Evolutionary conservation across 2,329 filamentous ascomycete species (phyloP).

Genomic region (Verticillium dahliae): DNA sequence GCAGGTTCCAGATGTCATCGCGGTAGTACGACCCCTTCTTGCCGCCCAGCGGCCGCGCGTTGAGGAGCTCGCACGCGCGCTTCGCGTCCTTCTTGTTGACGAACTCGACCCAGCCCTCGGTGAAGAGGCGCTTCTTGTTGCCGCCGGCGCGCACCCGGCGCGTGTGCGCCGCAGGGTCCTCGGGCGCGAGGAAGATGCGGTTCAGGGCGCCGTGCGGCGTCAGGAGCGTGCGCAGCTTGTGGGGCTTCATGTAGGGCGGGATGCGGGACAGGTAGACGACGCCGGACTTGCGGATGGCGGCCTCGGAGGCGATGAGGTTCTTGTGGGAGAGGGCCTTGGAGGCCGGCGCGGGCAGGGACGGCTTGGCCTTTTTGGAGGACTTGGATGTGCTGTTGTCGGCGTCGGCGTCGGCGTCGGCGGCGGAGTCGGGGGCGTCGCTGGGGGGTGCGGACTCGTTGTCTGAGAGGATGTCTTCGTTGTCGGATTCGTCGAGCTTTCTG

Average conservation of each 20-base stretch:
- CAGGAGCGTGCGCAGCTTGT: constrained; percentile 68
- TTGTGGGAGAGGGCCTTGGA: constrained; percentile 55
- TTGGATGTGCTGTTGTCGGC: constrained; percentile 6
- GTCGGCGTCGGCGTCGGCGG: constrained; percentile 22
- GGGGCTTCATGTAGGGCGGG: constrained; percentile 83
- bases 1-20: constrained; percentile 80
- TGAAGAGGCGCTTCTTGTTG: constrained; percentile 77
- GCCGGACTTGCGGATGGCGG: constrained; percentile 65
- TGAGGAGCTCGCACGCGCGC: constrained; percentile 67
- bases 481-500: constrained; percentile 47
- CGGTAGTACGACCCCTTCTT: constrained; percentile 80
- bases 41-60: constrained; percentile 71
- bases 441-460: constrained; percentile 21
- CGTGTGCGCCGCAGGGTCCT: constrained; percentile 60
- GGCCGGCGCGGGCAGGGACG: constrained; percentile 33
- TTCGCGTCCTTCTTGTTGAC: constrained; percentile 70
- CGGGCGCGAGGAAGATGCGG: constrained; percentile 72
- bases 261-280: constrained; percentile 79
- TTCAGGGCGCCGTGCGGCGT: constrained; percentile 70
- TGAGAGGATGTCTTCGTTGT: constrained; percentile 24
- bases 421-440: constrained; percentile 17
- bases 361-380: constrained; percentile 17
- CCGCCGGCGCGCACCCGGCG: constrained; percentile 66
- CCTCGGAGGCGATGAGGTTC: constrained; percentile 59
- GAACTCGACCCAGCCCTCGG: constrained; percentile 85